Evolutionary conservation across 176 grass and related monocot genomes (phyloP).

Genomic region (Canna indica): DNA sequence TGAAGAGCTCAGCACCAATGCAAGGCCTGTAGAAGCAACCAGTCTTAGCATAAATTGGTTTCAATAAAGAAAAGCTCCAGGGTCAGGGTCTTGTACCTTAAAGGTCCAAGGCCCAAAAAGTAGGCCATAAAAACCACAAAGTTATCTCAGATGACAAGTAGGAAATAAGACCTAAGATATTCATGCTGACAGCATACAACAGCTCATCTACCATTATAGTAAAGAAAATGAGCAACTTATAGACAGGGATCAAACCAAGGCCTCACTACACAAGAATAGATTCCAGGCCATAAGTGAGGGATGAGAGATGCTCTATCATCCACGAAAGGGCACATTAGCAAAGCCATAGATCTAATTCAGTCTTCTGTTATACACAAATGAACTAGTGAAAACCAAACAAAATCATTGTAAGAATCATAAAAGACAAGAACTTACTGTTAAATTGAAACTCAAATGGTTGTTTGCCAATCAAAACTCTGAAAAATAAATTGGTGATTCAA

Average conservation of each 20-base stretch:
- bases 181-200: not conserved
- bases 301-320: not conserved
- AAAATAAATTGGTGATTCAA: too few relatives aligned
- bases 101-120: too few relatives aligned
- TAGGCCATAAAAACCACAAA: not conserved
- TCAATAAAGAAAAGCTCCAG: not conserved
- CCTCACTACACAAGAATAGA: too few relatives aligned
- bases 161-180: not conserved
- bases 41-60: not conserved
- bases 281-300: not conserved
- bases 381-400: not conserved
- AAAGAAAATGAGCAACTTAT: not conserved
- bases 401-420: not conserved
- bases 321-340: not conserved
- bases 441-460: not conserved
- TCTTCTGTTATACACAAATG: not conserved
- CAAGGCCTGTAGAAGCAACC: constrained; percentile 49
- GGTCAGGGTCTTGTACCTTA: too few relatives aligned
- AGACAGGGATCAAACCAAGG: too few relatives aligned
- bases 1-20: constrained; percentile 59
- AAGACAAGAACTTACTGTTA: not conserved
- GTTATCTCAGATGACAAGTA: not conserved
- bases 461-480: too few relatives aligned
- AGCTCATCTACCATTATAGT: not conserved
- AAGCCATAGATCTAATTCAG: not conserved